These are phyloP conservation scores for Mycena citricolor DNA, from an alignment of 1,284 basidiomycete species.

Conservation along the genomic window DNA sequence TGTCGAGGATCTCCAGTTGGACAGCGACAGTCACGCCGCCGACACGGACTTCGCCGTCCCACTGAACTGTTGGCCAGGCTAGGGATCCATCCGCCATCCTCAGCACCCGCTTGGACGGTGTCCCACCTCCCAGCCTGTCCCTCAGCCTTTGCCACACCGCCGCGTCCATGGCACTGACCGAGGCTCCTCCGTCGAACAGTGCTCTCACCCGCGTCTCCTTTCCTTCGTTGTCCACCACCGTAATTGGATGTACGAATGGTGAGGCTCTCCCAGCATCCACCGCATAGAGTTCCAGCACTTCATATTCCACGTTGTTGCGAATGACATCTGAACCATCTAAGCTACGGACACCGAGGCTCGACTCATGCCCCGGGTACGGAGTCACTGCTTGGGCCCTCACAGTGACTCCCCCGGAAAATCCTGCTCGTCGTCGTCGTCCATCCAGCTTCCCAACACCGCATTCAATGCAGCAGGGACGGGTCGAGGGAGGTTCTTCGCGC, in stretches of 20 bases:
- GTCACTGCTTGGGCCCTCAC: constrained; percentile 8
- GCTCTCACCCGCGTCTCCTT: constrained; percentile 9
- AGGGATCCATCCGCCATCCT: constrained; percentile 13
- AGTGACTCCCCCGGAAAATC: constrained; percentile 17
- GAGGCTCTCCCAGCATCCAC: constrained; percentile 8
- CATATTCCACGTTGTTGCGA: not conserved
- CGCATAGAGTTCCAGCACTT: constrained; percentile 12
- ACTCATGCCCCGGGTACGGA: constrained; percentile 4
- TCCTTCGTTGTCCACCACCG: constrained; percentile 2
- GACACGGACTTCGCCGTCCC: constrained; percentile 1
- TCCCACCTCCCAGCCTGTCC: not conserved
- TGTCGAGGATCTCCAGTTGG: constrained; percentile 15
- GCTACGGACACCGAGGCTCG: not conserved
- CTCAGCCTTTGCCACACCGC: constrained; percentile 5
- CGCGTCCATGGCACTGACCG: constrained; percentile 12
- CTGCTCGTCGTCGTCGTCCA: constrained; percentile 4
- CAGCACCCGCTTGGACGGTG: constrained; percentile 4
- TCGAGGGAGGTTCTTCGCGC: not conserved
- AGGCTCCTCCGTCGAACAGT: constrained; percentile 12
- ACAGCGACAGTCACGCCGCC: not conserved
- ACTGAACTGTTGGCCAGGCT: not conserved
- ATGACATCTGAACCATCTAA: constrained; percentile 6
- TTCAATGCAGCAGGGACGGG: not conserved
- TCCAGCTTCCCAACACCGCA: constrained; percentile 8
- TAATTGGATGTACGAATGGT: constrained; percentile 8